Evolutionary conservation across 2,329 filamentous ascomycete genomes (phyloP).

Genomic region (Claviceps pazoutovae): DNA sequence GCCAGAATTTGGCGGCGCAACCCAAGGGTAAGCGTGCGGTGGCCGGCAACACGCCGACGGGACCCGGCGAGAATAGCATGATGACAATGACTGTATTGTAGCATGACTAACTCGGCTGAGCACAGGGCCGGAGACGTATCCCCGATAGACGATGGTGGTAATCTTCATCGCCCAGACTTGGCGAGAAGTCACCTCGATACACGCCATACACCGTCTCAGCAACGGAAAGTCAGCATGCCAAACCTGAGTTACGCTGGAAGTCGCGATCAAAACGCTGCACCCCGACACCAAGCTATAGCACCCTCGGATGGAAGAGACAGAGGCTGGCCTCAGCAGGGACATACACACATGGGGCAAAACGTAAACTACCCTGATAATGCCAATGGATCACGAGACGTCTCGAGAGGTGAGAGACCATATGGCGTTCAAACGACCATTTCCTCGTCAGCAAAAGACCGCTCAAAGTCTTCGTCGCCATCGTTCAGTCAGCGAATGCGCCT

Average conservation of each 20-base stretch:
- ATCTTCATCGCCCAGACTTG: conserved; percentile 17
- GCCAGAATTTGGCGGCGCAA: conserved; percentile 28
- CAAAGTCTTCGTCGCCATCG: conserved; percentile 15
- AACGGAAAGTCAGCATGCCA: conserved; percentile 3
- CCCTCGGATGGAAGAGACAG: neutral
- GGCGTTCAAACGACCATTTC: conserved; percentile 9
- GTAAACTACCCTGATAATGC: neutral
- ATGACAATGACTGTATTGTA: neutral
- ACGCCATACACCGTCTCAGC: conserved; percentile 6
- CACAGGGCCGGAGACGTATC: conserved; percentile 30
- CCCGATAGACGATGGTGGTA: conserved; percentile 34
- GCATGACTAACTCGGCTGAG: conserved; percentile 1
- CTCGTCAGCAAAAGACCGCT: conserved; percentile 10
- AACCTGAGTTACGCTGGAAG: neutral
- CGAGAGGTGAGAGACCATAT: neutral
- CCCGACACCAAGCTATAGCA: neutral
- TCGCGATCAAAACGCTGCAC: neutral
- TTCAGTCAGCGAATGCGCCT: conserved; percentile 22
- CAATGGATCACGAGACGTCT: neutral
- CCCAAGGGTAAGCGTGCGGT: conserved; percentile 25
- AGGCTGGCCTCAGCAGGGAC: conserved; percentile 1
- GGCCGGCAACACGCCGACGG: neutral
- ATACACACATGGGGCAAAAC: conserved; percentile 1
- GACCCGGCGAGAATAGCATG: neutral
- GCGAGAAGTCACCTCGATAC: conserved; percentile 6